phyloP scores from a whole-genome alignment of 306 rosid species.

The Ammopiptanthus mongolicus region DNA sequence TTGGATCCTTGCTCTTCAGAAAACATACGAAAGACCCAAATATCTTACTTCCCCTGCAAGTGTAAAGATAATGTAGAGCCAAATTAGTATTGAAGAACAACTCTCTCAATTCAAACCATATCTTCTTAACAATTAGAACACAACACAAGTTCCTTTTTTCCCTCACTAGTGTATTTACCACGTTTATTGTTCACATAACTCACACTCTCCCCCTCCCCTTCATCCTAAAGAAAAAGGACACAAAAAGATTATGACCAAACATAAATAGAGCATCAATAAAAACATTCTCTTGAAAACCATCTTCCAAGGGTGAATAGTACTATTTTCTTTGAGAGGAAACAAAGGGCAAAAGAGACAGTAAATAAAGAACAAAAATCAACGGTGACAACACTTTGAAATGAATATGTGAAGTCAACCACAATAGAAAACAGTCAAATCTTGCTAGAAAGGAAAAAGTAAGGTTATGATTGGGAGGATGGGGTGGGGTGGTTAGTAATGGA shows the following conservation, averaged over 20 bases:
- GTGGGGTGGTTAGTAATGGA: no score
- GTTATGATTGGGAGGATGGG: no score
- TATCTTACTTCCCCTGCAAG: slow-evolving; percentile 78
- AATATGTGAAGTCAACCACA: neutral
- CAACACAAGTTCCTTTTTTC: neutral
- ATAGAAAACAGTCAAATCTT: neutral
- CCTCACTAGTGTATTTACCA: neutral
- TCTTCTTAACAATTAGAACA: neutral
- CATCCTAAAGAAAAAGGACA: neutral
- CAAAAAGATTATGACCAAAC: neutral
- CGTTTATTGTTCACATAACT: neutral
- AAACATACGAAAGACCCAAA: slow-evolving; percentile 58
- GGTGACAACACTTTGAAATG: neutral
- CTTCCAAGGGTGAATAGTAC: neutral
- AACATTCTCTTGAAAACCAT: no score
- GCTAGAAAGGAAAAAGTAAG: neutral
- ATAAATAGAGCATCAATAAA: neutral
- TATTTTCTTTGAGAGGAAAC: neutral
- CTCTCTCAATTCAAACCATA: neutral
- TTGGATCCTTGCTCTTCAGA: slow-evolving; percentile 78
- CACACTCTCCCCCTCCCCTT: neutral
- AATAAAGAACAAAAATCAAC: neutral
- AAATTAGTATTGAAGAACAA: neutral
- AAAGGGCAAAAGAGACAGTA: neutral
- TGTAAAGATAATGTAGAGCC: neutral